Base-by-base conservation (phyloP, 2,329 filamentous ascomycete genomes). In the Cryphonectria radicalis region DNA sequence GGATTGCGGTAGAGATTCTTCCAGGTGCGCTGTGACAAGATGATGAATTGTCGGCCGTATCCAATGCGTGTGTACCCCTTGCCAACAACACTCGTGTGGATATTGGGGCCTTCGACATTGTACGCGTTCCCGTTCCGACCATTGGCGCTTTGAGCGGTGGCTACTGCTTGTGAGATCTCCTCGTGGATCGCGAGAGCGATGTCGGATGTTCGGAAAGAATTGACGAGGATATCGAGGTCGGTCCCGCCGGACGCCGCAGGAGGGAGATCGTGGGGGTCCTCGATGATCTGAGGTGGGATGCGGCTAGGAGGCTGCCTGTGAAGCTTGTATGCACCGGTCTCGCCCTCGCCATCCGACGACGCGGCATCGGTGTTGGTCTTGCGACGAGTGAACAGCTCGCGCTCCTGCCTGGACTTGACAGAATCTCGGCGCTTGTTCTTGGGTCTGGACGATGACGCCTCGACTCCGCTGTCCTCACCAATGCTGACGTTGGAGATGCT, bases 1-100 rank as follows among this genome's bases (percentile, higher is more conserved):
- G 96, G 96, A 80, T 99, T 98, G 70, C 96, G 91, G 84, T 99
- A 98, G 8, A 99, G 87, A 78, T 99, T 99, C 78, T 93, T 94
- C 95, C 95, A 99, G 0, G 96, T 99, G 63, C 96, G 90, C 77
- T 91, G 88, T 0, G 95, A 97, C 17, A 99, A 85, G 76, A 99
- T 98, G 69, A 91, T 78, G 81, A 99, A 98, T 80, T 99, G 96
- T 60, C 91, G 87, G 11, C 88, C 77, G 75, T 95, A 91, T 63
- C 95, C 91, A 70, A 98, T 87, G 72, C 96, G 93, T 70, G 90
- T 89, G 81, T 97, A 98, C 25, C 93, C 92, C 78, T 90, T 92
- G 73, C 95, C 90, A 75, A 94, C 89, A 11, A 87, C 88, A 67
- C 87, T 87, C 37, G 81, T 79, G 74, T 85, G 82, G 59, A 86